Conservation (phyloP, 805 yeast species). For the Metschnikowia picachoensis region DNA sequence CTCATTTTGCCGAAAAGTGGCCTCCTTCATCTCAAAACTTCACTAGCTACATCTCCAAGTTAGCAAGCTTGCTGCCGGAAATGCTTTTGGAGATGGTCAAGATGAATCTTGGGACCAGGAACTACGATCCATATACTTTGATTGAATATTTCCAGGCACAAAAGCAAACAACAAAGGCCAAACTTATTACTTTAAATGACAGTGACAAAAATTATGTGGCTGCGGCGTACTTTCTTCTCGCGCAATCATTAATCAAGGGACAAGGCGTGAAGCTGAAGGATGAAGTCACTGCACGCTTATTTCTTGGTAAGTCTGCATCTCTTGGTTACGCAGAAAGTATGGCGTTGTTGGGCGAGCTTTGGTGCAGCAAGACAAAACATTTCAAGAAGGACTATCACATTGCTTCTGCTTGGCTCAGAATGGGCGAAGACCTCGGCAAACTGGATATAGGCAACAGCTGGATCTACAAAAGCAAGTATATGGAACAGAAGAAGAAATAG, state of each 20-base stretch:
- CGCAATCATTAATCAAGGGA: slow-evolving; percentile 57
- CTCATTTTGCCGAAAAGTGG: slow-evolving; percentile 12
- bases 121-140: slow-evolving; percentile 26
- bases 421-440: slow-evolving; percentile 60
- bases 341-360: slow-evolving; percentile 66
- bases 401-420: slow-evolving; percentile 69
- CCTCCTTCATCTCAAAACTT: slow-evolving; percentile 7
- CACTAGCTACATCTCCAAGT: slow-evolving; percentile 21
- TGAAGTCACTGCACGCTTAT: slow-evolving; percentile 53
- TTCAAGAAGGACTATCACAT: slow-evolving; percentile 54
- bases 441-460: slow-evolving; percentile 65
- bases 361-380: slow-evolving; percentile 52
- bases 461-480: slow-evolving; percentile 70
- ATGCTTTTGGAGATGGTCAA: slow-evolving; percentile 26
- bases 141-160: slow-evolving; percentile 23
- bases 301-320: slow-evolving; percentile 61
- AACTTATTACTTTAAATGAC: slow-evolving; percentile 28
- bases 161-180: slow-evolving; percentile 23
- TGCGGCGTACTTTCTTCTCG: slow-evolving; percentile 53
- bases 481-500: slow-evolving; percentile 12
- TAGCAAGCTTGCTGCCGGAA: slow-evolving; percentile 26
- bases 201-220: slow-evolving; percentile 41
- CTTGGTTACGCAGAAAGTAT: slow-evolving; percentile 67
- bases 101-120: slow-evolving; percentile 22
- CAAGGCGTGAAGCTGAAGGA: slow-evolving; percentile 48